Conservation (phyloP, 2,329 filamentous ascomycete genomes). For the Tolypocladium album region DNA sequence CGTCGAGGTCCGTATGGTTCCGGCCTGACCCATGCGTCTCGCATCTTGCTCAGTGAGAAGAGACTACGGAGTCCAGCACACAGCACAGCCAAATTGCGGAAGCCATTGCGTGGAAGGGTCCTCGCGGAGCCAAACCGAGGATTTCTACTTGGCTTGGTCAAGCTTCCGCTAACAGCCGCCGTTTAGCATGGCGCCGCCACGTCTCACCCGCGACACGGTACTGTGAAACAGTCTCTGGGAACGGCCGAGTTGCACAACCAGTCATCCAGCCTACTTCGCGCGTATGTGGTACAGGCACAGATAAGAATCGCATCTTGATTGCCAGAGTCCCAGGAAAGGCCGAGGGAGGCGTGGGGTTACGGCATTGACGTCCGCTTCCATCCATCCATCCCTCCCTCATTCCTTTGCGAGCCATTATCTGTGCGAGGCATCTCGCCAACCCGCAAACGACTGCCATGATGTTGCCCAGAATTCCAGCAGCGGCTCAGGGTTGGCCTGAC, state of each 20-base stretch:
- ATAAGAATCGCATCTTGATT: too few relatives aligned
- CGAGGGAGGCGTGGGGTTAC: too few relatives aligned
- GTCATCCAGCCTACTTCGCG: neutral
- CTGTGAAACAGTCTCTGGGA: neutral
- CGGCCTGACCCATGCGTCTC: too few relatives aligned
- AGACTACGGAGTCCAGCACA: neutral
- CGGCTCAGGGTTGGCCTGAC: neutral
- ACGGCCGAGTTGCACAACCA: neutral
- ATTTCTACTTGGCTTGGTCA: neutral
- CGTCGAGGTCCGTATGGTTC: too few relatives aligned
- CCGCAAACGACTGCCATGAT: too few relatives aligned
- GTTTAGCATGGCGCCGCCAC: neutral
- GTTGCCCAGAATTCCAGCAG: neutral
- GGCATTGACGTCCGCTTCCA: neutral
- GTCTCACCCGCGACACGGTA: neutral
- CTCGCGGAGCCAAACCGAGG: neutral
- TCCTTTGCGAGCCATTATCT: neutral
- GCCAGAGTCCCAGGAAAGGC: too few relatives aligned
- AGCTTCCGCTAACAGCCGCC: neutral
- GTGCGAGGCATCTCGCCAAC: too few relatives aligned
- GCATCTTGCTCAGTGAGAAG: neutral
- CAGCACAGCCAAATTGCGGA: neutral
- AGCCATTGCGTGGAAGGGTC: neutral
- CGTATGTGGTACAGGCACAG: too few relatives aligned
- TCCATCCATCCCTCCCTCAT: neutral